Conservation (phyloP, 768 basidiomycete species). For the Lactarius tabidus region DNA sequence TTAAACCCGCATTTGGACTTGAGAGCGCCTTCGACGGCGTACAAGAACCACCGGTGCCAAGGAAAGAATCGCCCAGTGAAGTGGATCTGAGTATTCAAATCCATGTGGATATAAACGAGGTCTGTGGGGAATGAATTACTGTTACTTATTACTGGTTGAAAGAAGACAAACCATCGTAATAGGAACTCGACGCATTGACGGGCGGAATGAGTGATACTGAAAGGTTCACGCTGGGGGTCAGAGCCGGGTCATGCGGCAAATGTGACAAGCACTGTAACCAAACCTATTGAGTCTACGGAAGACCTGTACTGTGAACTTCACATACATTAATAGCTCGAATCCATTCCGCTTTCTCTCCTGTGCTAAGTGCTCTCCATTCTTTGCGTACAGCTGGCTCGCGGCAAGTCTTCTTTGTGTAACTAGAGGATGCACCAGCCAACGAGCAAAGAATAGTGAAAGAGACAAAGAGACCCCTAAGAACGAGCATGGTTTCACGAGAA, state of each 20-base stretch:
- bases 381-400: conserved; percentile 25
- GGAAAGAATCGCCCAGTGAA: conserved; percentile 30
- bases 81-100: conserved; percentile 31
- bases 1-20: conserved; percentile 28
- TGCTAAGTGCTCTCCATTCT: conserved; percentile 28
- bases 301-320: background rate
- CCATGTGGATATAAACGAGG: conserved; percentile 30
- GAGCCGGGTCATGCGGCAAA: conserved; percentile 21
- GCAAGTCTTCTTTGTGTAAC: conserved; percentile 3
- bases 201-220: conserved; percentile 20
- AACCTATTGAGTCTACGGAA: background rate
- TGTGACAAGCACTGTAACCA: conserved; percentile 21
- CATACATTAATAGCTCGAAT: conserved; percentile 29
- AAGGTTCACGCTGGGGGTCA: conserved; percentile 12
- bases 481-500: background rate
- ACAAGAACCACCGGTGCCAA: conserved; percentile 31
- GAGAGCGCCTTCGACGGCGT: conserved; percentile 26
- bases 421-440: background rate
- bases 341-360: conserved; percentile 26
- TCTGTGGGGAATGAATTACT: conserved; percentile 13
- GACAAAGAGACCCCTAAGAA: background rate
- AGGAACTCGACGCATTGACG: conserved; percentile 22
- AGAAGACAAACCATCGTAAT: conserved; percentile 20
- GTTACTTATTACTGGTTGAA: background rate
- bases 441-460: background rate